Base-by-base conservation (phyloP, 495 filamentous ascomycete genomes). In the Aspergillus affinis region DNA sequence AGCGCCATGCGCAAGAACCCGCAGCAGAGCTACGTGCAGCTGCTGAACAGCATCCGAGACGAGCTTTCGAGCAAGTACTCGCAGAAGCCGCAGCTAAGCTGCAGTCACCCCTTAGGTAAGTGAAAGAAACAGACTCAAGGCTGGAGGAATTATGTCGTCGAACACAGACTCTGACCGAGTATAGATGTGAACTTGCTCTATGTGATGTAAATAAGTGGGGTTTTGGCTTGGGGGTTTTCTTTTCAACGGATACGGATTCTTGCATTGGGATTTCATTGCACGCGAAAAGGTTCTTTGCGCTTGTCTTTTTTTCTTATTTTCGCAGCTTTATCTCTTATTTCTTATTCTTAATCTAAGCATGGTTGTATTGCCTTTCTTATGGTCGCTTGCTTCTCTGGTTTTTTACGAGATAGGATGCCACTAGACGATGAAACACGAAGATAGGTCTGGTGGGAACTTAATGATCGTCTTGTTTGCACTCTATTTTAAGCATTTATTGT, bases 51-150 rank as follows among this genome's bases (percentile, higher is more conserved):
- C 75, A 97, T 98, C 69, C 89, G 94, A 45, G 92, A 96, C 55
- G 94, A 97, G 74, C 78, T 98, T 62, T 79, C 90, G 57, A 84
- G 84, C 36, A 93, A 93, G 72, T 98, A 98, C 72, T 84, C 85
- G 48, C 94, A 98, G 77, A 97, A 97, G 79, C 94, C 94, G 63
- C 94, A 98, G 81, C 81, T 98, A 61, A 96, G 92, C 72, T 91
- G 90, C 79, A 96, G 92, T 75, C 94, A 98, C 77, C 94, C 94
- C 54, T 78, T 98, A 80, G 90, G 94, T 98, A 86, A 78, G 70
- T 76, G 52, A 64, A 54, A 10, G 21, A 13, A 19, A 54, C 21
- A 54, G 20, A 26, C 29, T 10, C 29, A 10, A 7, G 29, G 6
- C 1, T 7, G 29, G 29, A 10, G 29, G 10, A 6, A 0, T 10